A percentile compares a stretch with the other conserved stretches of the same genome.
Evolutionary conservation across 805 yeast species (phyloP).

Genomic region (Ogataea siamensis): DNA sequence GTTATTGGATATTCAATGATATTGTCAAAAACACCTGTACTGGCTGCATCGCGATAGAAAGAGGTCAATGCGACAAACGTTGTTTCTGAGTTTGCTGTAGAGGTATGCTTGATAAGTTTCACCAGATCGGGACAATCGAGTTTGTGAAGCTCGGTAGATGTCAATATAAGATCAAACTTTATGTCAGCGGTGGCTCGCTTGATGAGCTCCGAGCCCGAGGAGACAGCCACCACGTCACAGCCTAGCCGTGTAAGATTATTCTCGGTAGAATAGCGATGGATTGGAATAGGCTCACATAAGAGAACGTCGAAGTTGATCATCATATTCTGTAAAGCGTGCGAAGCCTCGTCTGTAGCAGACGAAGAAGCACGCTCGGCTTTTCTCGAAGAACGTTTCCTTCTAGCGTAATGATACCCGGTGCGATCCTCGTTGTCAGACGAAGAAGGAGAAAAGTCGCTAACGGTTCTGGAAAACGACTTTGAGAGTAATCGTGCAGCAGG

Average conservation of each 20-base stretch:
- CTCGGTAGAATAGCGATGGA: slow-evolving; percentile 65
- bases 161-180: slow-evolving; percentile 78
- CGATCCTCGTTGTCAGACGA: slow-evolving; percentile 71
- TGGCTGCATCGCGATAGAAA: slow-evolving; percentile 62
- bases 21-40: slow-evolving; percentile 56
- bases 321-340: slow-evolving; percentile 19
- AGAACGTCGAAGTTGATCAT: slow-evolving; percentile 55
- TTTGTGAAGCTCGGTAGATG: slow-evolving; percentile 67
- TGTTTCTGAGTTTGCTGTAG: slow-evolving; percentile 72
- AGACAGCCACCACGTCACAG: slow-evolving; percentile 74
- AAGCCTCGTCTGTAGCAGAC: slow-evolving; percentile 25
- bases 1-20: slow-evolving; percentile 72
- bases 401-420: slow-evolving; percentile 51
- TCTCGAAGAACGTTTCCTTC: slow-evolving; percentile 51
- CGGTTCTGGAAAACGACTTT: slow-evolving; percentile 22
- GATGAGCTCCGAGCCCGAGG: slow-evolving; percentile 79
- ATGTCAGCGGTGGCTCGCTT: slow-evolving; percentile 80
- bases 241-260: slow-evolving; percentile 65
- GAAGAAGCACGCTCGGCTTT: slow-evolving; percentile 24
- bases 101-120: slow-evolving; percentile 69
- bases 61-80: slow-evolving; percentile 77
- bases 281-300: slow-evolving; percentile 85
- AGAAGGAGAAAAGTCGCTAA: slow-evolving; percentile 44
- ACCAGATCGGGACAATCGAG: slow-evolving; percentile 74
- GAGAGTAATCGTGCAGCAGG: slow-evolving; percentile 29